Evolutionary conservation across 306 rosid genomes (phyloP).

Genomic region (Rosa multiflora): DNA sequence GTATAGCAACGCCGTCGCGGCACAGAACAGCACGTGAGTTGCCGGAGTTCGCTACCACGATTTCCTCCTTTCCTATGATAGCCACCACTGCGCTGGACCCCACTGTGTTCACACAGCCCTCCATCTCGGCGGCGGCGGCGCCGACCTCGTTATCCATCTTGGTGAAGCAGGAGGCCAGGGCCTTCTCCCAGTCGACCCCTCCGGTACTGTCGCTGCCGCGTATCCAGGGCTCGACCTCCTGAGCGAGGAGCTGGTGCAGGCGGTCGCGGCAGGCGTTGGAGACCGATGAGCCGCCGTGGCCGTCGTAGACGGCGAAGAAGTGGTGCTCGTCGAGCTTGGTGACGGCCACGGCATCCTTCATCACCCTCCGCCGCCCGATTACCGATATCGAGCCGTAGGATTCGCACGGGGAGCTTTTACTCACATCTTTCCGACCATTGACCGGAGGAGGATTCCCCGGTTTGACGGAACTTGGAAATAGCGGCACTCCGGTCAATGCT

Average conservation of each 20-base stretch:
- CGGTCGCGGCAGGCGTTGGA: slow-evolving; percentile 61
- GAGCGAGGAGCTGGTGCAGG: slow-evolving; percentile 51
- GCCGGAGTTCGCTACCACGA: slow-evolving; percentile 63
- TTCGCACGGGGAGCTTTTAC: not conserved
- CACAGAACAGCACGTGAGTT: slow-evolving; percentile 62
- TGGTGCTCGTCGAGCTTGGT: slow-evolving; percentile 20
- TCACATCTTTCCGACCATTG: not conserved
- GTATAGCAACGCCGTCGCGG: slow-evolving; percentile 44
- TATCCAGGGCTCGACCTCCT: slow-evolving; percentile 27
- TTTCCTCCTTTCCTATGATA: slow-evolving; percentile 41
- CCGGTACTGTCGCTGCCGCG: not conserved
- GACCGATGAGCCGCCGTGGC: slow-evolving; percentile 54
- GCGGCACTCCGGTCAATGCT: not conserved
- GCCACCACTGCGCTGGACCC: slow-evolving; percentile 66
- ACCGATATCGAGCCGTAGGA: slow-evolving; percentile 57
- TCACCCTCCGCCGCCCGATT: slow-evolving; percentile 53
- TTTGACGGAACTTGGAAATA: not conserved
- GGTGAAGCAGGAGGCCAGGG: slow-evolving; percentile 43
- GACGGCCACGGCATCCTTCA: slow-evolving; percentile 60
- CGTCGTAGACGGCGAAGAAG: slow-evolving; percentile 65
- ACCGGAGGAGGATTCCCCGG: not conserved
- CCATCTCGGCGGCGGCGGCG: not conserved
- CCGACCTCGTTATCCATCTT: slow-evolving; percentile 62
- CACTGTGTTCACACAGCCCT: slow-evolving; percentile 15
- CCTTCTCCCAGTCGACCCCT: slow-evolving; percentile 44